A percentile compares a stretch with the other conserved stretches of the same genome.
Evolutionary conservation across 495 filamentous ascomycete genomes (phyloP).

Genomic region (Penicillium malachiteum): DNA sequence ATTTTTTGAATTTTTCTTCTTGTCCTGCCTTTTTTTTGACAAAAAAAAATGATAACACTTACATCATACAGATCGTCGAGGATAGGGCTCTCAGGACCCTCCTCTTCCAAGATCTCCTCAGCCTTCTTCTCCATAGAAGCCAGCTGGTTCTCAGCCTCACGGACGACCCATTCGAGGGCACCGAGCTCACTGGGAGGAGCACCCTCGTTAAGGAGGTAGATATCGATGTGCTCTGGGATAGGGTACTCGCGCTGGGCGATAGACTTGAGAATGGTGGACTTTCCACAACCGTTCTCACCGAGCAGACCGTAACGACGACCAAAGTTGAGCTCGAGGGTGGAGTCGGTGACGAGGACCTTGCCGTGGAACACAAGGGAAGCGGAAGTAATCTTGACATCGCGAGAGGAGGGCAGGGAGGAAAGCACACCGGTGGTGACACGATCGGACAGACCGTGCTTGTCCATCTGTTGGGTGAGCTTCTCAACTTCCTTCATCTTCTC

Average conservation of each 20-base stretch:
- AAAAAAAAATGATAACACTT: conserved; percentile 34
- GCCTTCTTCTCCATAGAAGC: conserved; percentile 81
- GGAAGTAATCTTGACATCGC: conserved; percentile 96
- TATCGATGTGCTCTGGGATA: conserved; percentile 94
- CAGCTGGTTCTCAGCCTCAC: conserved; percentile 92
- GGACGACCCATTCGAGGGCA: conserved; percentile 95
- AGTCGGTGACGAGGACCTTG: conserved; percentile 90
- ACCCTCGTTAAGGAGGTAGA: conserved; percentile 97
- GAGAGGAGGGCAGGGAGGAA: conserved; percentile 74
- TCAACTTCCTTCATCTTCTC: conserved; percentile 79
- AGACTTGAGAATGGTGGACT: conserved; percentile 93
- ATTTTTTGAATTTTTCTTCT: background rate
- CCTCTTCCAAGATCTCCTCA: conserved; percentile 85
- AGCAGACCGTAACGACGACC: conserved; percentile 91
- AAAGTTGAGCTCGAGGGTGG: conserved; percentile 89
- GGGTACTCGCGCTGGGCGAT: conserved; percentile 93
- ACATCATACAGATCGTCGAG: conserved; percentile 96
- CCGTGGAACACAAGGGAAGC: conserved; percentile 95
- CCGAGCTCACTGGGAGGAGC: conserved; percentile 86
- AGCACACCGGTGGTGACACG: conserved; percentile 98
- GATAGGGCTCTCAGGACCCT: conserved; percentile 88
- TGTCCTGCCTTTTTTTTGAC: background rate
- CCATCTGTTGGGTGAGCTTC: conserved; percentile 82
- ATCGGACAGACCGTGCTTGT: conserved; percentile 93
- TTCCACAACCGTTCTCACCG: conserved; percentile 98